Percentiles rank a stretch among this genome's conserved stretches.
Evolutionary conservation across 1,139 yeast species (phyloP).

Genomic region (Saccharomycopsis hybrid): DNA sequence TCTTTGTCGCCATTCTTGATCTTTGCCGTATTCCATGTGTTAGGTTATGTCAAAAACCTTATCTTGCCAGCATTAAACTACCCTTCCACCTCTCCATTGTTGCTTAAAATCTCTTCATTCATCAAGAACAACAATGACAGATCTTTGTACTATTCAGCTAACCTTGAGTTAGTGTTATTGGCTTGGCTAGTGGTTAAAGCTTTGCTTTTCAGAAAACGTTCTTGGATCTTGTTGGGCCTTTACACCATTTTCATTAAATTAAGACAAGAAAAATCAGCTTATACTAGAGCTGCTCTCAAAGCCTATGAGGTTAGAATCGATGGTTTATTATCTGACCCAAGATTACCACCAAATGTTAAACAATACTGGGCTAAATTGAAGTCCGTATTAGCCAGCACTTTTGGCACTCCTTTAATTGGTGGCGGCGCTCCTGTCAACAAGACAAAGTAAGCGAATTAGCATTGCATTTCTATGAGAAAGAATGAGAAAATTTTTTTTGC

Average conservation of each 20-base stretch:
- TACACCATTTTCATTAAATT: slow-evolving; percentile 67
- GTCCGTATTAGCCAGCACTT: slow-evolving; percentile 36
- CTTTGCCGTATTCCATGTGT: slow-evolving; percentile 67
- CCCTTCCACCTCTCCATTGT: slow-evolving; percentile 33
- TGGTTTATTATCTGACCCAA: slow-evolving; percentile 49
- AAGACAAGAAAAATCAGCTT: slow-evolving; percentile 70
- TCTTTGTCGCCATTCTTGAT: slow-evolving; percentile 61
- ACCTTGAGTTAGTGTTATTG: slow-evolving; percentile 56
- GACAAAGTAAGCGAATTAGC: not conserved
- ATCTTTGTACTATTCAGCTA: slow-evolving; percentile 67
- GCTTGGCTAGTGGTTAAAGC: slow-evolving; percentile 46
- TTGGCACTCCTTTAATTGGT: slow-evolving; percentile 21
- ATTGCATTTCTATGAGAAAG: not conserved
- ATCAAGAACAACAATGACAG: slow-evolving; percentile 59
- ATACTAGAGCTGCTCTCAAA: slow-evolving; percentile 67
- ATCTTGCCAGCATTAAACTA: slow-evolving; percentile 47
- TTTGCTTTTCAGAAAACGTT: slow-evolving; percentile 55
- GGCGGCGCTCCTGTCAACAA: slow-evolving; percentile 5
- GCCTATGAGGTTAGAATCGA: slow-evolving; percentile 69
- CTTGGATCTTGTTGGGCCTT: slow-evolving; percentile 52
- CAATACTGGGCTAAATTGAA: slow-evolving; percentile 57
- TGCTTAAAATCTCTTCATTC: slow-evolving; percentile 44
- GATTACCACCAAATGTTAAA: slow-evolving; percentile 53
- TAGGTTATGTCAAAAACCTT: slow-evolving; percentile 58
- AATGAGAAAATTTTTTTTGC: too few relatives aligned